Conservation (phyloP, 352 stramenopile species). For the Globisporangium cederbergense region DNA sequence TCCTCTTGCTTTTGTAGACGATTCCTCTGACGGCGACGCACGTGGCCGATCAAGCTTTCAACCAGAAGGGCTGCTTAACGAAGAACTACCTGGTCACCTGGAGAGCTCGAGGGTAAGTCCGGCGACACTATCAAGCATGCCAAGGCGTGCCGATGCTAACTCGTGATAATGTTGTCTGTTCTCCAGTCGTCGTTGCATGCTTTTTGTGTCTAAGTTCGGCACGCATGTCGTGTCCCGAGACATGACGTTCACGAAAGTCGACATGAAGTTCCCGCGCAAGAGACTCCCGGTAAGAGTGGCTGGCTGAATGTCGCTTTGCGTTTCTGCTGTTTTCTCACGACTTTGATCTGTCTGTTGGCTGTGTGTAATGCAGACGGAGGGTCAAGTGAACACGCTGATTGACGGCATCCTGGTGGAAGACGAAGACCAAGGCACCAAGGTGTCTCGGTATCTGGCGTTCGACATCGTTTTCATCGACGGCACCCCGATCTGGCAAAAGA, state of each 20-base stretch:
- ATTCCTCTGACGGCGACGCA: slow-evolving; percentile 86
- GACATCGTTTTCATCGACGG: slow-evolving; percentile 83
- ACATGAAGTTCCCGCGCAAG: slow-evolving; percentile 86
- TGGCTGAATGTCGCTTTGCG: not conserved
- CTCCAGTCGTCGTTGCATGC: slow-evolving; percentile 67
- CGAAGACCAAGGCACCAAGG: slow-evolving; percentile 70
- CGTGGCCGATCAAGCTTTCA: slow-evolving; percentile 64
- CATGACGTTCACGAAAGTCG: slow-evolving; percentile 84
- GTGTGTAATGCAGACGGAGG: slow-evolving; percentile 41
- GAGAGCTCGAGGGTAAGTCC: slow-evolving; percentile 69
- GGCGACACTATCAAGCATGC: not conserved
- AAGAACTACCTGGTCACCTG: slow-evolving; percentile 84
- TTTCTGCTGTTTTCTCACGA: slow-evolving; percentile 1
- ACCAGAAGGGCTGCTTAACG: slow-evolving; percentile 69
- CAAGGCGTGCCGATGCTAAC: not conserved
- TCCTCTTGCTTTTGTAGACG: slow-evolving; percentile 36
- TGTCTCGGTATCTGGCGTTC: slow-evolving; percentile 76
- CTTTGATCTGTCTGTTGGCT: not conserved
- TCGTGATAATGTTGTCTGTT: slow-evolving; percentile 1
- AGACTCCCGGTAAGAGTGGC: slow-evolving; percentile 46
- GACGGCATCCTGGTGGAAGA: slow-evolving; percentile 87
- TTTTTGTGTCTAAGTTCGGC: slow-evolving; percentile 62
- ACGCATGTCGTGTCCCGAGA: slow-evolving; percentile 81
- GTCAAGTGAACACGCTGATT: slow-evolving; percentile 76
- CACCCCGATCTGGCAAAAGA: slow-evolving; percentile 80